Base-by-base conservation (phyloP, 176 grass and related monocot species). In the Triticum timopheevii region DNA sequence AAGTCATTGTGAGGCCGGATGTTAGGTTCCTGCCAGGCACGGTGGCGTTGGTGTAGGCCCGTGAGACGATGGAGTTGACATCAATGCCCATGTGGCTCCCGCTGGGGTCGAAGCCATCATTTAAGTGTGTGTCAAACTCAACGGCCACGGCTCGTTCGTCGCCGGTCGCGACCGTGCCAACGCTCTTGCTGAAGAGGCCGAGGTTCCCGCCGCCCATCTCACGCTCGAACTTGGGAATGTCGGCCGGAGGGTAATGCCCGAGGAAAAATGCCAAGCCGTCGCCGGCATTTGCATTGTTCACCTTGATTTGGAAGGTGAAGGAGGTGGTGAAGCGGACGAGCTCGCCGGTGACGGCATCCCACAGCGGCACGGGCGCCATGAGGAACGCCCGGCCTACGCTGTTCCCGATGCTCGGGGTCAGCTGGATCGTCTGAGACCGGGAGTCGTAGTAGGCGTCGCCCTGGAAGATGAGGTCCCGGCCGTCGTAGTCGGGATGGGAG, bases 221-320 rank as follows among this genome's bases (percentile, higher is more conserved):
- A 13, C 49, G 49, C 15, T 52, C 15, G 4, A 6, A 16, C 1
- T 2, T 50, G 15, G 49, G 49, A 50, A 50, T 50, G 49, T 13
- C 13, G 15, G 49, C 4, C 15, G 74, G 84, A 28, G 81, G 87
- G 9, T 78, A 87, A 33, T 54, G 65, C 36, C 84, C 68, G 67
- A 93, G 87, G 85, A 90, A 90, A 63, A 93, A 93, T 24, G 91
- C 91, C 52, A 93, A 81, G 6, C 91, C 91, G 10, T 92, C 91
- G 13, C 87, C 90, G 8, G 2, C 3, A 12, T 45, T 1, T 13
- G 0, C 1, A 9, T 23, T 3, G 27, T 0, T 65, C 34, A 3
- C 31, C 25, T 39, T n/a, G 80, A 89, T 89, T 24, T 65, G 5
- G 79, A 89, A 84, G 75, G 87, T 80, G 80, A 89, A 92, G 81